Conservation (phyloP, 2,329 filamentous ascomycete species). For the Aphanoascus verrucosus region DNA sequence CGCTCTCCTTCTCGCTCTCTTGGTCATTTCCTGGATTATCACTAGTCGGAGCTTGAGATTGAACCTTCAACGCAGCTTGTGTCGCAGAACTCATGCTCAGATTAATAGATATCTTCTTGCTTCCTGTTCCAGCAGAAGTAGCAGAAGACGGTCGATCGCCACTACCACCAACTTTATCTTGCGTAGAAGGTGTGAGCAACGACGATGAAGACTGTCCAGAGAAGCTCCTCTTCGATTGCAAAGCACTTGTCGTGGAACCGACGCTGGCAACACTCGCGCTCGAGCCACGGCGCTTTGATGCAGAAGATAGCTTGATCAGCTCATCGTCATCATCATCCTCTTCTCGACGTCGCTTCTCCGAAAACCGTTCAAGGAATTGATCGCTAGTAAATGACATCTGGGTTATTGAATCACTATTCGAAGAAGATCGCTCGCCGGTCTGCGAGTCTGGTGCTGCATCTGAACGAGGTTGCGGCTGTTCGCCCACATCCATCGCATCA, state of each 20-base stretch:
- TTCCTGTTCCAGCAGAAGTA: slow-evolving; percentile 21
- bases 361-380: slow-evolving; percentile 5
- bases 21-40: neutral
- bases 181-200: slow-evolving; percentile 16
- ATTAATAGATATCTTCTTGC: slow-evolving; percentile 35
- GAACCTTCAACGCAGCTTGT: slow-evolving; percentile 16
- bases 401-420: neutral
- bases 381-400: slow-evolving; percentile 6
- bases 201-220: slow-evolving; percentile 17
- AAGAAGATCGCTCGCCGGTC: neutral
- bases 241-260: slow-evolving; percentile 19
- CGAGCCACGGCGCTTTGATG: slow-evolving; percentile 38
- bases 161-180: neutral
- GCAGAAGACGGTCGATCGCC: slow-evolving; percentile 1
- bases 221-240: slow-evolving; percentile 27
- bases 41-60: neutral
- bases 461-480: slow-evolving; percentile 17
- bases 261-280: slow-evolving; percentile 24
- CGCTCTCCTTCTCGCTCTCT: neutral
- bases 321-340: slow-evolving; percentile 93
- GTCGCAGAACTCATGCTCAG: slow-evolving; percentile 20
- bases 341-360: slow-evolving; percentile 72
- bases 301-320: slow-evolving; percentile 63
- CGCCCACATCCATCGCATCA: slow-evolving; percentile 49
- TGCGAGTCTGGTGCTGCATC: slow-evolving; percentile 2